phyloP scores from a whole-genome alignment of 192 early-diverging fungal species.

The Backusella tarrabulga region DNA sequence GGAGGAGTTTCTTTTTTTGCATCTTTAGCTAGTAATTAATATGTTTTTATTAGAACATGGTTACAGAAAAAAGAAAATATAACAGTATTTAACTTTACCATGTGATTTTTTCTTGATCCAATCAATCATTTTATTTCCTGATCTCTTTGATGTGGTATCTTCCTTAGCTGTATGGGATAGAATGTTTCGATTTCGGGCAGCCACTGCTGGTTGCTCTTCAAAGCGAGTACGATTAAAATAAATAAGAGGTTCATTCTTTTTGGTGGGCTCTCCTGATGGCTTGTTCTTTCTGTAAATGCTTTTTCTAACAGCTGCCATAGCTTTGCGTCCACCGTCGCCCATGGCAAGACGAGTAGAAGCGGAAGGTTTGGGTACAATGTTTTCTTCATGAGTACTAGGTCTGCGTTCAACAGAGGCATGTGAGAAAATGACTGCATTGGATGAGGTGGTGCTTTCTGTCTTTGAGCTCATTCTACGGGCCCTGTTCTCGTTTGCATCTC shows the following conservation, averaged over 20 bases:
- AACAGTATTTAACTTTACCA: slow-evolving; percentile 8
- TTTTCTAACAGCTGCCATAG: slow-evolving; percentile 7
- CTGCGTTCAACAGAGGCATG: not conserved
- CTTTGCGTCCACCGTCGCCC: slow-evolving; percentile 10
- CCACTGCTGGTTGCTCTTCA: not conserved
- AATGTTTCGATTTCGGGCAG: not conserved
- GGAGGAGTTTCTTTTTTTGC: not conserved
- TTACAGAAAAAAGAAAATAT: not conserved
- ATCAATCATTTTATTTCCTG: slow-evolving; percentile 52
- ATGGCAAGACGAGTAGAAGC: slow-evolving; percentile 9
- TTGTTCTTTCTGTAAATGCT: slow-evolving; percentile 15
- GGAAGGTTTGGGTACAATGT: not conserved
- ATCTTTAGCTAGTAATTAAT: slow-evolving; percentile 1
- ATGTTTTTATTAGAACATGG: not conserved
- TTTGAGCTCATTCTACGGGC: not conserved
- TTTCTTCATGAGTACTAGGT: not conserved
- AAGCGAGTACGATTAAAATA: not conserved
- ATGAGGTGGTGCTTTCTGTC: not conserved
- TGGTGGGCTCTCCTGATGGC: not conserved
- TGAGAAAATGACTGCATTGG: not conserved
- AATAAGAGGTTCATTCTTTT: not conserved
- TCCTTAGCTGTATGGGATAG: not conserved
- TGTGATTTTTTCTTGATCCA: slow-evolving; percentile 49
- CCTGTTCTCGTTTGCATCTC: not conserved
- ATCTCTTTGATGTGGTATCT: not conserved